Evolutionary conservation across 257 asterid genomes (phyloP), one percentile per base, ranked within the genome.

Genomic region (Nicotiana tomentosiformis): DNA sequence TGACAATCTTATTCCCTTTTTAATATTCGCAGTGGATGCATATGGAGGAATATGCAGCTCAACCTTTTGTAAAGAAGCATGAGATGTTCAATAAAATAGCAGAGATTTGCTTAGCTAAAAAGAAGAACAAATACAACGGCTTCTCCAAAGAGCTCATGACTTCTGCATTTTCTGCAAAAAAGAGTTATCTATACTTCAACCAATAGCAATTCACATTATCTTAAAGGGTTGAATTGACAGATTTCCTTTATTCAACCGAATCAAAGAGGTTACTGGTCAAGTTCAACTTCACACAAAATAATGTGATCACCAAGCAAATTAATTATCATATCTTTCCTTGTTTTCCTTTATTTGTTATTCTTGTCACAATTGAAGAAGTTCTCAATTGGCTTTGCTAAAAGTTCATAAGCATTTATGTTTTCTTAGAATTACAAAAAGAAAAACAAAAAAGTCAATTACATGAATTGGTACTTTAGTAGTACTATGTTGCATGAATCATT

Each of bases 1-100:
- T 30, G 20, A 39, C 10, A 70, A 9, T 70, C 23, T 77, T 43
- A 10, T 68, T 26, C 30, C 2, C 17, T 60, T 46, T 32, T 80
- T 35, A 11, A 10, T 77, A 49, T 74, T 78, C 84, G 57, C 93
- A 94, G 97, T 95, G 98, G 99, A 93, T 95, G 99, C 89, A 92
- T 4, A 90, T 88, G 4, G 91, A 93, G 82, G 97, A 94, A 87
- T 94, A 94, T 43, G 88, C 78, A 78, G 90, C 91, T 16, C 99
- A 94, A 81, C 93, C 94, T 29, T 84, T 93, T 29, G 83, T 94
- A 3, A 91, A 90, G 88, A 89, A 91, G 76, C 91, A 93, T 17
- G 89, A 91, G 37, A 91, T 92, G 81, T 80, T 88, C 14, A 83
- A 83, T 81, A 85, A 83, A 85, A 82, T 94, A 29, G 84, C 88